These are phyloP conservation scores for Lagenidium giganteum DNA, from an alignment of 352 stramenopile genomes.

Conservation along the genomic window DNA sequence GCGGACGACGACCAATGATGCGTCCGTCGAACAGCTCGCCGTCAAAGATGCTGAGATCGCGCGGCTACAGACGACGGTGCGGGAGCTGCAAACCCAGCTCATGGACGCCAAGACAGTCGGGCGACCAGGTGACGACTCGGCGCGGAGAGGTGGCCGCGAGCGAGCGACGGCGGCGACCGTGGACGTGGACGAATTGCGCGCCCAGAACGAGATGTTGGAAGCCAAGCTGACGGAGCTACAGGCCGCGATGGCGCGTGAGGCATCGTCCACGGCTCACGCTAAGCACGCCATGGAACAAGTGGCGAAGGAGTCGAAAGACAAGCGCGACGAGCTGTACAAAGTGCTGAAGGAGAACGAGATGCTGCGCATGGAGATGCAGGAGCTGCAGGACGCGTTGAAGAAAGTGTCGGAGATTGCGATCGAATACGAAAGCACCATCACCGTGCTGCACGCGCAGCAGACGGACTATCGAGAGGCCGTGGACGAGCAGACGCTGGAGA, in stretches of 20 bases:
- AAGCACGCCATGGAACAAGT: conserved; percentile 26
- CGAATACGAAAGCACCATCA: conserved; percentile 38
- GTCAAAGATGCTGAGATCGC: conserved; percentile 25
- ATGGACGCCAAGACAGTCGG: no score
- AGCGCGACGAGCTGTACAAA: conserved; percentile 56
- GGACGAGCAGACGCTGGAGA: conserved; percentile 66
- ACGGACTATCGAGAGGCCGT: conserved; percentile 43
- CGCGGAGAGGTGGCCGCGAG: not conserved
- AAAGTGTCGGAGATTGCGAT: conserved; percentile 29
- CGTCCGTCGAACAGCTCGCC: conserved; percentile 9
- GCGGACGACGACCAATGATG: conserved; percentile 8
- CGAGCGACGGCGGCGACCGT: conserved; percentile 1
- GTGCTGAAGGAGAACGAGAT: conserved; percentile 65
- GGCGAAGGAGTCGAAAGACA: conserved; percentile 34
- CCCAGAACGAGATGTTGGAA: conserved; percentile 33
- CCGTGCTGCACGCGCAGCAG: conserved; percentile 45
- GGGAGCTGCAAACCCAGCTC: not conserved
- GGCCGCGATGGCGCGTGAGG: conserved; percentile 26
- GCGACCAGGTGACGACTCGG: not conserved
- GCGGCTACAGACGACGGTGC: conserved; percentile 14
- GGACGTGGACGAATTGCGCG: conserved; percentile 19
- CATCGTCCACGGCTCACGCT: conserved; percentile 22
- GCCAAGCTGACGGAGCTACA: conserved; percentile 30
- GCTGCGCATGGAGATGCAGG: conserved; percentile 29
- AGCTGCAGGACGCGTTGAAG: conserved; percentile 31